Evolutionary conservation across 1,284 basidiomycete species (phyloP), one percentile per base, ranked within the genome.

Genomic region (Rhodotorula glutinis): DNA sequence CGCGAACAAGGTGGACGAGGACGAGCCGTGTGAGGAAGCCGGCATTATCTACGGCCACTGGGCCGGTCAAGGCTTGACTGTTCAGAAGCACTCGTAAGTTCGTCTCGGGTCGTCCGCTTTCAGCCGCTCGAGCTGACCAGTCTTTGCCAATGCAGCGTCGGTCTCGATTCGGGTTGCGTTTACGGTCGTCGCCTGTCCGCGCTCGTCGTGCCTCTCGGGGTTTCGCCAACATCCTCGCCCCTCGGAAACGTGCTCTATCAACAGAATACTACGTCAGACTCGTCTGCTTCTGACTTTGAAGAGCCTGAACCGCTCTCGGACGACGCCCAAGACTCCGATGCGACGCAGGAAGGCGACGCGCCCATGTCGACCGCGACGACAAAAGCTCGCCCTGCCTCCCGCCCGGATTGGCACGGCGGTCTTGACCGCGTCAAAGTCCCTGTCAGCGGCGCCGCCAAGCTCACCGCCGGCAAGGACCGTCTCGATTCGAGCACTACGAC

Each of bases 21-120:
- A 52, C 16, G 55, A 57, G 4, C 56, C 62, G n/a, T 73, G 73
- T 38, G 63, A 71, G 40, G 51, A 62, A 38, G 56, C 70, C 17
- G 72, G 66, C 25, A 57, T 76, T 14, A 44, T 76, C 13, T 76
- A 76, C 49, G 75, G 75, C 0, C 75, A 76, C 41, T 75, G 73
- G 66, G 72, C 73, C 13, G 70, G 65, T 1, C 57, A 67, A 53
- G 75, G 75, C 2, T 41, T 76, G 30, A 60, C 70, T 14, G 54
- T 73, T 1, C 65, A 73, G 25, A 49, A 66, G 5, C 68, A 73
- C 53, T 67, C 68, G 65, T 73, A 30, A 53, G 68, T 59, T 2
- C n/a, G 17, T 30, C 16, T 54, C 30, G 47, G 14, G 19, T 23
- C 13, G 44, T 30, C 7, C n/a, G n/a, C 30, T 53, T 25, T 17